These are phyloP conservation scores for Helotiales sp. DNA, from an alignment of 2,329 filamentous ascomycete species.

Conservation along the genomic window DNA sequence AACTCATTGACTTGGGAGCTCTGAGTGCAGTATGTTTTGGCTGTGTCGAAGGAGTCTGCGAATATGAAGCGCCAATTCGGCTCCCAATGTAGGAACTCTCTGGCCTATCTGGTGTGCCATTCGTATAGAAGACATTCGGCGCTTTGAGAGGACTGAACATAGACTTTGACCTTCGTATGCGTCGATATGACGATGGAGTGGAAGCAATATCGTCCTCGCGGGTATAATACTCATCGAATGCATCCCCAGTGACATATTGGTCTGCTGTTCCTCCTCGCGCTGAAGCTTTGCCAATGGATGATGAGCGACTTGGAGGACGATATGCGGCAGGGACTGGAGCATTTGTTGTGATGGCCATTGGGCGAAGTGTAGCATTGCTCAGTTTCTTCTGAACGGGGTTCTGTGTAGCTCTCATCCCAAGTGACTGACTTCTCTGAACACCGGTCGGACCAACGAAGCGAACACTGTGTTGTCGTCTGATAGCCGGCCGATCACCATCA, in stretches of 20 bases:
- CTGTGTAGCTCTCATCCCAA: conserved; percentile 32
- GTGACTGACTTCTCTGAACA: conserved; percentile 34
- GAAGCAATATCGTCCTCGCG: conserved; percentile 55
- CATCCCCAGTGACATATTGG: conserved; percentile 46
- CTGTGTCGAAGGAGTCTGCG: conserved; percentile 34
- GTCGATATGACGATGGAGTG: conserved; percentile 54
- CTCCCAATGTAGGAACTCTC: conserved; percentile 21
- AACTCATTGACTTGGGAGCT: conserved; percentile 61
- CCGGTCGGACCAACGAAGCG: conserved; percentile 49
- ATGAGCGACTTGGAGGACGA: conserved; percentile 41
- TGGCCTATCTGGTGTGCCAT: conserved; percentile 35
- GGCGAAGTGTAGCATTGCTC: conserved; percentile 33
- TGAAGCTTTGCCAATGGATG: conserved; percentile 41
- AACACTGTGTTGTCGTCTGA: conserved; percentile 58
- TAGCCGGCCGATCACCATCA: conserved; percentile 31
- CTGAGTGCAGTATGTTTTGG: conserved; percentile 45
- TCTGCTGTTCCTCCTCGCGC: conserved; percentile 30
- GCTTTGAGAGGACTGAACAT: conserved; percentile 50
- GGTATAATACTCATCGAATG: conserved; percentile 52
- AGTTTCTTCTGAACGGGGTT: conserved; percentile 23
- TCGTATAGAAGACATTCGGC: conserved; percentile 39
- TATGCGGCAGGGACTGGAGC: conserved; percentile 39
- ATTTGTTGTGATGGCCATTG: conserved; percentile 39
- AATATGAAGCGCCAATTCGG: conserved; percentile 21
- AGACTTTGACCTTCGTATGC: conserved; percentile 60